phyloP scores from a whole-genome alignment of 176 grass and related monocot genomes.

The Cenchrus americanus region DNA sequence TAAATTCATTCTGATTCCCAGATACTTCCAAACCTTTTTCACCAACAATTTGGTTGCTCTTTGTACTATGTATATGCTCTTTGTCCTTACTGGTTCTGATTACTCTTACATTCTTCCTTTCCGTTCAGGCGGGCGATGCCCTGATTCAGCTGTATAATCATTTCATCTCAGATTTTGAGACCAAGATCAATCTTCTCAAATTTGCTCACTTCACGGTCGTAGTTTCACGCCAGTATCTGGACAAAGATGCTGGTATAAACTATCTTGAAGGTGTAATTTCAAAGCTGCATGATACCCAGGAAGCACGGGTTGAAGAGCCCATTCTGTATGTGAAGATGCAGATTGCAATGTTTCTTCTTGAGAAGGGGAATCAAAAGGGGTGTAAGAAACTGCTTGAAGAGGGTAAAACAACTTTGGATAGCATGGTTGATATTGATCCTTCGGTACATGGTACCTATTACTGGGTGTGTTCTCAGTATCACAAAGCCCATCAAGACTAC shows the following conservation, averaged over 20 bases:
- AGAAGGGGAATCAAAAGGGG: constrained; percentile 72
- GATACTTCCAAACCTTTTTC: constrained; percentile 3
- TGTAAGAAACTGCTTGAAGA: constrained; percentile 78
- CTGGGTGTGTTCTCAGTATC: constrained; percentile 79
- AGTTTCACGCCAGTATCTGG: constrained; percentile 81
- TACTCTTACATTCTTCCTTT: constrained; percentile 23
- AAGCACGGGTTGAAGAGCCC: constrained; percentile 68
- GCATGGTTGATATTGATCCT: constrained; percentile 83
- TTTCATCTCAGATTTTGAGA: constrained; percentile 93
- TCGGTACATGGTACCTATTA: constrained; percentile 78
- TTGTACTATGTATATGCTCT: background rate
- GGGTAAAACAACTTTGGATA: constrained; percentile 64
- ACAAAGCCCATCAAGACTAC: constrained; percentile 72
- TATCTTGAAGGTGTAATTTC: constrained; percentile 81
- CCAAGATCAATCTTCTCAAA: constrained; percentile 88
- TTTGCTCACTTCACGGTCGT: constrained; percentile 74
- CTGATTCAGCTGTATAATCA: constrained; percentile 82
- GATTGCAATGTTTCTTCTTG: constrained; percentile 74
- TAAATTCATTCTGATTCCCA: constrained; percentile 2
- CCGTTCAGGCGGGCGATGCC: constrained; percentile 76
- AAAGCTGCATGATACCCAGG: constrained; percentile 65
- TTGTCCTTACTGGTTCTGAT: constrained; percentile 6
- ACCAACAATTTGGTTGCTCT: background rate
- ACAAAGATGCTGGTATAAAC: constrained; percentile 70
- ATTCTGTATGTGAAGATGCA: constrained; percentile 87